Evolutionary conservation across 2,329 filamentous ascomycete genomes (phyloP), one percentile per base, ranked within the genome.

Genomic region (Calonectria pseudoturangicola): DNA sequence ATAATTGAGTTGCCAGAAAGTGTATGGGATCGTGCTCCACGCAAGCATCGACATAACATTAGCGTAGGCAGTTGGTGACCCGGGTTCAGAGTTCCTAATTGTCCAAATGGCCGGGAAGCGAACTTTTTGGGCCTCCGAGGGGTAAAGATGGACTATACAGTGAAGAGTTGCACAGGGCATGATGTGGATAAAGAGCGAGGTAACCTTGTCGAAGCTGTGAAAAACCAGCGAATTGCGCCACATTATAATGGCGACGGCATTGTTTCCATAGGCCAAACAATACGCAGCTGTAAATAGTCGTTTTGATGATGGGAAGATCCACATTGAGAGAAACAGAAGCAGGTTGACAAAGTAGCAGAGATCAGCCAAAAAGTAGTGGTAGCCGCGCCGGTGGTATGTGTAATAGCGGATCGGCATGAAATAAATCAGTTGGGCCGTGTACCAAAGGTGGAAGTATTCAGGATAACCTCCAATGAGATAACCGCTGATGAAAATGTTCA

Each of bases 171-270:
- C 96, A 76, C 96, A 98, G 1, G 97, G 97, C 96, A 99, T 99
- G 80, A 99, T 98, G 84, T 99, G 97, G 78, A 99, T 98, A 86
- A 99, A 99, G n/a, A 99, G 89, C 82, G 95, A 97, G 15, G 96
- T 97, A 73, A 98, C 95, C 85, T 99, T 99, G 88, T 99, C 97
- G 85, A 99, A 92, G 82, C 95, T 98, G 87, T 99, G 97, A 84
- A 99, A 99, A 58, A 99, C 97, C 81, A 99, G 91, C 39, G 96
- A 98, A 84, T 99, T 99, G 75, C 97, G 92, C 97, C 97, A 99
- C 96, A 99, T 97, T 82, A 97, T 95, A 83, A 99, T 98, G 15
- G 97, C 97, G 58, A 98, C 92, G 25, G 97, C 97, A 82, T 99
- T 99, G 85, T 99, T 99, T 75, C 97, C 97, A 81, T 95, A 97